phyloP scores from a whole-genome alignment of 495 filamentous ascomycete species.

The Hypoxylon lenormandii region DNA sequence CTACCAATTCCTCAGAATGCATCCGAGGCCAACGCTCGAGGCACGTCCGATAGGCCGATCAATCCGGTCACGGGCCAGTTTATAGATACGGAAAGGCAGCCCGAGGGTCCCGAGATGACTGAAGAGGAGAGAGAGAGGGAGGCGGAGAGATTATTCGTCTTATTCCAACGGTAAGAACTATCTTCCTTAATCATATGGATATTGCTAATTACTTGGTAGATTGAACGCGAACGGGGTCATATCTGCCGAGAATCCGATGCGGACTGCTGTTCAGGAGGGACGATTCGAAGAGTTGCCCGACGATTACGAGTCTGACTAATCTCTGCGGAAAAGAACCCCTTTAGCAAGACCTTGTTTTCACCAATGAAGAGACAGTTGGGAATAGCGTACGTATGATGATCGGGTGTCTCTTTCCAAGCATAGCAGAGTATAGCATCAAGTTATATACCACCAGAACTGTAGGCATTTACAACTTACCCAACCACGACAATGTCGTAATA shows the following conservation, averaged over 20 bases:
- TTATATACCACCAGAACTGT: too few species aligned
- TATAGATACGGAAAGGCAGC: slow-evolving; percentile 72
- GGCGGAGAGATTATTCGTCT: slow-evolving; percentile 89
- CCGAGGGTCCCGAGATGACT: slow-evolving; percentile 77
- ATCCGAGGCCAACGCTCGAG: slow-evolving; percentile 60
- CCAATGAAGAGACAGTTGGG: too few species aligned
- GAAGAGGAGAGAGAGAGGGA: slow-evolving; percentile 91
- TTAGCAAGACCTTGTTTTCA: too few species aligned
- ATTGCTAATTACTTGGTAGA: slow-evolving; percentile 58
- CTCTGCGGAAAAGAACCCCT: background rate
- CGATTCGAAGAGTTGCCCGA: slow-evolving; percentile 77
- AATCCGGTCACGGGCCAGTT: slow-evolving; percentile 95
- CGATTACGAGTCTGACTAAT: slow-evolving; percentile 55
- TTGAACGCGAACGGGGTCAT: slow-evolving; percentile 85
- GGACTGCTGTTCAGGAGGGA: slow-evolving; percentile 78
- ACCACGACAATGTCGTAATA: too few species aligned
- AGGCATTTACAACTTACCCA: too few species aligned
- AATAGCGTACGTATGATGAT: too few species aligned
- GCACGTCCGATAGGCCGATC: slow-evolving; percentile 56
- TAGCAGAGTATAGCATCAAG: too few species aligned
- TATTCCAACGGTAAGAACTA: slow-evolving; percentile 83
- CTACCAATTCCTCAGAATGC: slow-evolving; percentile 77
- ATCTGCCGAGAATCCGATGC: slow-evolving; percentile 85
- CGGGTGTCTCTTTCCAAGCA: too few species aligned
- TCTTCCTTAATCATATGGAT: background rate